Evolutionary conservation across 2,329 filamentous ascomycete genomes (phyloP).

Genomic region (Macrophomina pseudophaseolina): DNA sequence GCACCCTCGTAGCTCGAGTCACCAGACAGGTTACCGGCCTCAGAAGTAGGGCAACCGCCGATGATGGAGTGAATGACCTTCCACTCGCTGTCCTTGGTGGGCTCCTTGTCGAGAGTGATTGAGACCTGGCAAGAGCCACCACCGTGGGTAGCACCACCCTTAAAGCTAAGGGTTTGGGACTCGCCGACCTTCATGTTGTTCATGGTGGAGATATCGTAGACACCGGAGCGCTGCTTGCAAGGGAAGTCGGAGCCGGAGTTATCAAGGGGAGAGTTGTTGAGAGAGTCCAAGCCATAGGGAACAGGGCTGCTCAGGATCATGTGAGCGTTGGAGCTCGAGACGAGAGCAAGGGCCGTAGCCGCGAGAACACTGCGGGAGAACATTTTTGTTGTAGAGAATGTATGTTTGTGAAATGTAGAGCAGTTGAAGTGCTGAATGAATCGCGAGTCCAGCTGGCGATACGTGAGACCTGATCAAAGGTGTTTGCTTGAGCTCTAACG

Average conservation of each 20-base stretch:
- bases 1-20: constrained; percentile 43
- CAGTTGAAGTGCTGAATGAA: not conserved
- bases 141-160: constrained; percentile 72
- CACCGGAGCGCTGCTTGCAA: constrained; percentile 70
- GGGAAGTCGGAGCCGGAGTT: constrained; percentile 73
- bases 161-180: constrained; percentile 37
- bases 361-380: constrained; percentile 59
- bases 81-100: constrained; percentile 61
- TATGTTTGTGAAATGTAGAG: not conserved
- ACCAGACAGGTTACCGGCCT: constrained; percentile 63
- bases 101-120: constrained; percentile 77
- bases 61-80: constrained; percentile 89
- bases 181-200: constrained; percentile 64
- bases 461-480: constrained; percentile 1
- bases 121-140: constrained; percentile 92
- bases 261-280: constrained; percentile 68
- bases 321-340: constrained; percentile 70
- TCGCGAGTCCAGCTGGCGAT: constrained; percentile 2
- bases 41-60: constrained; percentile 75
- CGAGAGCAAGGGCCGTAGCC: constrained; percentile 58
- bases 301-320: constrained; percentile 73
- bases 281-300: constrained; percentile 60
- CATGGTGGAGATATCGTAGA: constrained; percentile 46
- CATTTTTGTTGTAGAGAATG: constrained; percentile 34
- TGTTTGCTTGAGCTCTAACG: not conserved